Conservation (phyloP, 148 eudicot species). For the Rhododendron simsii region DNA sequence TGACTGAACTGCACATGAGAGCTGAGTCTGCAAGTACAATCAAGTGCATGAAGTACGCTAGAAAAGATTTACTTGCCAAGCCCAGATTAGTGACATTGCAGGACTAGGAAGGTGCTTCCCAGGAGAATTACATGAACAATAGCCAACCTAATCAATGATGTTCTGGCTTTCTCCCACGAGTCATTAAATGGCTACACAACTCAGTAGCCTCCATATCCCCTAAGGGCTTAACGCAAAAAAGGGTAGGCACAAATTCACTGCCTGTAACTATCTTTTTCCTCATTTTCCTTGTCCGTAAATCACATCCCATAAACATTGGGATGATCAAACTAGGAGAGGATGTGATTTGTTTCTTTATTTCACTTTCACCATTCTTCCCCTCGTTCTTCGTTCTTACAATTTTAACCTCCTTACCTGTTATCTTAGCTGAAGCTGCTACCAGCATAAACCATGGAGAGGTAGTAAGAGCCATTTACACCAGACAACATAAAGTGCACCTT, state of each 20-base stretch:
- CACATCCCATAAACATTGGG: neutral
- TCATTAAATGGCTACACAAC: neutral
- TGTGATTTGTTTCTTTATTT: neutral
- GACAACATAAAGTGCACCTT: neutral
- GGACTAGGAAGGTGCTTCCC: neutral
- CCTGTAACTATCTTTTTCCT: neutral
- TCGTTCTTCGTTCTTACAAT: neutral
- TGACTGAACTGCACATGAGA: neutral
- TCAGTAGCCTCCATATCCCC: neutral
- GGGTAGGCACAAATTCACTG: neutral
- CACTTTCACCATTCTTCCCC: neutral
- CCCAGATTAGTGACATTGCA: neutral
- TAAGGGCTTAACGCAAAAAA: neutral
- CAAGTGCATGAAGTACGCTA: neutral
- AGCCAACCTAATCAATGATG: neutral
- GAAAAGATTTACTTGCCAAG: neutral
- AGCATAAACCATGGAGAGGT: neutral
- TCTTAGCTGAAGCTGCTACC: neutral
- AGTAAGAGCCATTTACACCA: neutral
- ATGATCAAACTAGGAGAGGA: neutral
- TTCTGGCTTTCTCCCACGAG: neutral
- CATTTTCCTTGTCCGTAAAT: neutral
- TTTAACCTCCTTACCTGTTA: neutral
- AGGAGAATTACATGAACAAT: neutral
- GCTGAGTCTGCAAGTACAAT: neutral